Percentiles rank a stretch among this genome's conserved stretches.
Evolutionary conservation across 371 early-diverging fungal species (phyloP).

Genomic region (Chytridium lagenaria): DNA sequence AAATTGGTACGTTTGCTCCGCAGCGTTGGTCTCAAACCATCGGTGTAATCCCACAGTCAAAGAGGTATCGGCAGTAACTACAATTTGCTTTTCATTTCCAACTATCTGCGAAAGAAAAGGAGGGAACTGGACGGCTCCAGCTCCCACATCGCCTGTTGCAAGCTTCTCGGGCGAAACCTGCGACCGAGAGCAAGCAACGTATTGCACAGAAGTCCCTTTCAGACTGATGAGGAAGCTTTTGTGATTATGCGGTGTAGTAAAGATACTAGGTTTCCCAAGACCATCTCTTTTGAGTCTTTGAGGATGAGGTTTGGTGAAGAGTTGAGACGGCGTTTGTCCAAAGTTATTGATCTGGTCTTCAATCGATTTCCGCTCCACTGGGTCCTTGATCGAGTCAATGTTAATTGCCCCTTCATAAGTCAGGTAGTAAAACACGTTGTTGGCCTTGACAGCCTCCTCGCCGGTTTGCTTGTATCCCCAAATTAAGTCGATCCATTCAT

Average conservation of each 20-base stretch:
- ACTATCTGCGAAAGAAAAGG: background rate
- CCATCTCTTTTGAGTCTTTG: constrained; percentile 24
- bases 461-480: constrained; percentile 65
- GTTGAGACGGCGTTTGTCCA: constrained; percentile 77
- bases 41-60: constrained; percentile 38
- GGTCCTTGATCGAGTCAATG: constrained; percentile 85
- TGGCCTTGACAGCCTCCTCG: constrained; percentile 66
- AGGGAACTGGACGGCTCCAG: background rate
- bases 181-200: constrained; percentile 1
- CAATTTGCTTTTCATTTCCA: constrained; percentile 5
- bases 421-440: constrained; percentile 89
- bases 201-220: constrained; percentile 12
- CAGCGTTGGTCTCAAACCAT: constrained; percentile 27
- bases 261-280: constrained; percentile 22
- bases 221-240: constrained; percentile 40
- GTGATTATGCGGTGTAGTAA: constrained; percentile 35
- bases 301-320: constrained; percentile 53
- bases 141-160: constrained; percentile 10
- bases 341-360: constrained; percentile 95
- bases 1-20: constrained; percentile 36
- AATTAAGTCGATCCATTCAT: constrained; percentile 64
- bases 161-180: background rate
- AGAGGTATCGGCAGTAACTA: constrained; percentile 43
- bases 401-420: constrained; percentile 93
- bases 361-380: constrained; percentile 82